phyloP scores from a whole-genome alignment of 106 monocot species.

The Apostasia ramifera region DNA sequence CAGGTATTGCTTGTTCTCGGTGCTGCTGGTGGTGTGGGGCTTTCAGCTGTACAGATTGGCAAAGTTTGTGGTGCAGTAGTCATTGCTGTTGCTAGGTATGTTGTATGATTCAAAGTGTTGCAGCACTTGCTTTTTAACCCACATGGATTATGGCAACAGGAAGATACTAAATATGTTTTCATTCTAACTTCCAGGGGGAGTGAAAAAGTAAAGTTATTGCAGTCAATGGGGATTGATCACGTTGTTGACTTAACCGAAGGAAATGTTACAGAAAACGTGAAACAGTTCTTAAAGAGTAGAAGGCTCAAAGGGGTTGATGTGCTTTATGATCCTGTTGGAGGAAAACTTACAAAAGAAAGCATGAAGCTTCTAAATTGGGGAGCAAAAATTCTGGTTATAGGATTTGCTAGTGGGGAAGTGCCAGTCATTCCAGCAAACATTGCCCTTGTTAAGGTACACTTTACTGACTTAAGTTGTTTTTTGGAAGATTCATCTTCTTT shows the following conservation, averaged over 20 bases:
- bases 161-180: neutral
- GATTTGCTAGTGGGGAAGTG: conserved; percentile 97
- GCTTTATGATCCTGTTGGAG: conserved; percentile 97
- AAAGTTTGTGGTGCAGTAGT: conserved; percentile 93
- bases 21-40: conserved; percentile 97
- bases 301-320: conserved; percentile 89
- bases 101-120: neutral
- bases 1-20: conserved; percentile 98
- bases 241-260: conserved; percentile 60
- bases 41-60: conserved; percentile 95
- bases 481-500: neutral
- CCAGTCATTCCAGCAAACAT: conserved; percentile 97
- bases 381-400: conserved; percentile 89
- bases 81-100: conserved; percentile 91
- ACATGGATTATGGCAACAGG: neutral
- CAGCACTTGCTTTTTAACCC: neutral
- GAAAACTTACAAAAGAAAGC: conserved; percentile 70
- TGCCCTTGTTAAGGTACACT: conserved; percentile 88
- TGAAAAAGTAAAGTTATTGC: conserved; percentile 67
- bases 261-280: conserved; percentile 66
- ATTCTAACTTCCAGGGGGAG: conserved; percentile 54
- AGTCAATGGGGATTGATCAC: conserved; percentile 80
- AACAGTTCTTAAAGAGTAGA: conserved; percentile 57
- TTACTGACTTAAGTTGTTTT: neutral
- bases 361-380: conserved; percentile 97